phyloP scores from a whole-genome alignment of 2,329 filamentous ascomycete genomes.

The Cordyceps sp. region DNA sequence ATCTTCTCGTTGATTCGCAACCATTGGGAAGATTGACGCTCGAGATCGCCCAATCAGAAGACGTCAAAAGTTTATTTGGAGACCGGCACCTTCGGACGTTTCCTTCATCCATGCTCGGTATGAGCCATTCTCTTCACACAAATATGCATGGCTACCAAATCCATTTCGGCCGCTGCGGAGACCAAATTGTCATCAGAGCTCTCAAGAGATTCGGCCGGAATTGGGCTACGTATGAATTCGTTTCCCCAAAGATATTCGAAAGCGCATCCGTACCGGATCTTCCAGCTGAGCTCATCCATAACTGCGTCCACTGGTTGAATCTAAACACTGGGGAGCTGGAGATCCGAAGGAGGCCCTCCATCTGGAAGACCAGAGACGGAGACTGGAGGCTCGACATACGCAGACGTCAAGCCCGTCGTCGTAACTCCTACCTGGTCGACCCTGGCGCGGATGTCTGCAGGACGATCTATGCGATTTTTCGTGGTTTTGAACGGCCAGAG shows the following conservation, averaged over 20 bases:
- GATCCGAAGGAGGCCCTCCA: slow-evolving; percentile 24
- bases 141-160: slow-evolving; percentile 14
- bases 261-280: slow-evolving; percentile 23
- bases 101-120: slow-evolving; percentile 32
- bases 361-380: slow-evolving; percentile 9
- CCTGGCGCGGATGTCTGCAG: slow-evolving; percentile 24
- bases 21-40: slow-evolving; percentile 29
- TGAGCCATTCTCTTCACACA: slow-evolving; percentile 29
- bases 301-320: slow-evolving; percentile 45
- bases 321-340: slow-evolving; percentile 24
- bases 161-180: slow-evolving; percentile 33
- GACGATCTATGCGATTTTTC: slow-evolving; percentile 26
- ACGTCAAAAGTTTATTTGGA: slow-evolving; percentile 35
- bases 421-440: slow-evolving; percentile 24
- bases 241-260: slow-evolving; percentile 15
- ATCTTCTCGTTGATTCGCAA: slow-evolving; percentile 19
- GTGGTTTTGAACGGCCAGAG: slow-evolving; percentile 14
- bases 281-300: slow-evolving; percentile 28
- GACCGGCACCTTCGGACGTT: slow-evolving; percentile 30
- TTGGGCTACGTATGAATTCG: slow-evolving; percentile 12
- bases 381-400: slow-evolving; percentile 19
- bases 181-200: slow-evolving; percentile 25
- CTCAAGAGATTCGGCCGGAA: background rate
- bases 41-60: slow-evolving; percentile 23
- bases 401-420: slow-evolving; percentile 5